A percentile compares a stretch with the other conserved stretches of the same genome.
phyloP scores from a whole-genome alignment of 192 early-diverging fungal genomes.

The Backusella australiensis region DNA sequence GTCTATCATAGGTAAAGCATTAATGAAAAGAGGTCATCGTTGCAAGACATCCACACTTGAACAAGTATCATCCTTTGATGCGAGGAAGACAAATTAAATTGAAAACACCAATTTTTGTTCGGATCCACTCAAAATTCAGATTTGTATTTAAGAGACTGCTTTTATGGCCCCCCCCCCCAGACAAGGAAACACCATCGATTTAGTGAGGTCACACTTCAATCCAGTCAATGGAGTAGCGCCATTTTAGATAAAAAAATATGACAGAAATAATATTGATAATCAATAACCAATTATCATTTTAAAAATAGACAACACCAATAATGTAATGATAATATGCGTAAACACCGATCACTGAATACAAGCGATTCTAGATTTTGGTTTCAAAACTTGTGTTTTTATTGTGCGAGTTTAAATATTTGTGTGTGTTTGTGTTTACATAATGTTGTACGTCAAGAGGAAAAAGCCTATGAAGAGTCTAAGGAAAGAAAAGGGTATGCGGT shows the following conservation, averaged over 20 bases:
- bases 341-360: neutral
- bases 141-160: neutral
- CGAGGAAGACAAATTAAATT: too few relatives aligned
- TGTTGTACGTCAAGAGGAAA: neutral
- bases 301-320: neutral
- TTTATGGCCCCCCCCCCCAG: neutral
- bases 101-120: neutral
- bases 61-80: too few relatives aligned
- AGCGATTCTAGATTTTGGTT: neutral
- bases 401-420: neutral
- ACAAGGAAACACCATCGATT: neutral
- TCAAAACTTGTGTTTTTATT: neutral
- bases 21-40: too few relatives aligned
- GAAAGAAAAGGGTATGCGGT: neutral
- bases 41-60: too few relatives aligned
- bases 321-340: neutral
- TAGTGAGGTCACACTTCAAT: neutral
- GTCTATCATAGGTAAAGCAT: too few relatives aligned
- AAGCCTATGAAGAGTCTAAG: neutral
- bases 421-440: neutral
- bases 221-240: neutral
- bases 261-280: neutral
- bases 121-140: neutral
- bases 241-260: neutral
- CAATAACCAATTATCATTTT: neutral